Conservation (phyloP, 192 early-diverging fungal genomes). For the Backusella circina region DNA sequence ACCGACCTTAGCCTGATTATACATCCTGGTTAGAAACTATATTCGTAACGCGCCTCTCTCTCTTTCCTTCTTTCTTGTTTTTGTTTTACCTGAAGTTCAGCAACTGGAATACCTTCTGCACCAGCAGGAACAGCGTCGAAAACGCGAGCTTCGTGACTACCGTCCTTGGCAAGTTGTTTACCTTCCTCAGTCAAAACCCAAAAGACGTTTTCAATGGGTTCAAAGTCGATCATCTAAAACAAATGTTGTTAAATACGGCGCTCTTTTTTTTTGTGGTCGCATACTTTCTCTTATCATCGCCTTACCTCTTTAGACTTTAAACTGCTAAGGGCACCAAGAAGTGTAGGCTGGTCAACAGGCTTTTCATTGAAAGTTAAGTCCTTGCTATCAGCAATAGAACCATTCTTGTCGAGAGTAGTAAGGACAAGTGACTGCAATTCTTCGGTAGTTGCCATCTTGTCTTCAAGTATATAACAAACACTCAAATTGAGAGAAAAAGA, state of each 20-base stretch:
- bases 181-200: constrained; percentile 92
- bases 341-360: constrained; percentile 58
- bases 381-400: constrained; percentile 69
- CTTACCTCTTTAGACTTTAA: constrained; percentile 83
- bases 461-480: neutral
- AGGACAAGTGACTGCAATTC: constrained; percentile 60
- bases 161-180: constrained; percentile 73
- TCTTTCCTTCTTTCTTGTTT: neutral
- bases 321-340: constrained; percentile 83
- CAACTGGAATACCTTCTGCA: constrained; percentile 76
- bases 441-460: constrained; percentile 21
- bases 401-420: constrained; percentile 62
- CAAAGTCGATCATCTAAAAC: constrained; percentile 78
- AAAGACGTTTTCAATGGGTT: constrained; percentile 70
- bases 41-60: neutral
- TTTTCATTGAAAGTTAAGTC: constrained; percentile 54
- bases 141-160: constrained; percentile 91
- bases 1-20: constrained; percentile 52
- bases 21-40: neutral
- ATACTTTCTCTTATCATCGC: neutral
- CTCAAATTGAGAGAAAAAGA: neutral
- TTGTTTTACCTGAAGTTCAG: constrained; percentile 69
- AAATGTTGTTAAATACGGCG: neutral
- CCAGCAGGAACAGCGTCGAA: constrained; percentile 84
- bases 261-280: neutral